phyloP scores from a whole-genome alignment of 129 eudicot species.

The Calendula officinalis region DNA sequence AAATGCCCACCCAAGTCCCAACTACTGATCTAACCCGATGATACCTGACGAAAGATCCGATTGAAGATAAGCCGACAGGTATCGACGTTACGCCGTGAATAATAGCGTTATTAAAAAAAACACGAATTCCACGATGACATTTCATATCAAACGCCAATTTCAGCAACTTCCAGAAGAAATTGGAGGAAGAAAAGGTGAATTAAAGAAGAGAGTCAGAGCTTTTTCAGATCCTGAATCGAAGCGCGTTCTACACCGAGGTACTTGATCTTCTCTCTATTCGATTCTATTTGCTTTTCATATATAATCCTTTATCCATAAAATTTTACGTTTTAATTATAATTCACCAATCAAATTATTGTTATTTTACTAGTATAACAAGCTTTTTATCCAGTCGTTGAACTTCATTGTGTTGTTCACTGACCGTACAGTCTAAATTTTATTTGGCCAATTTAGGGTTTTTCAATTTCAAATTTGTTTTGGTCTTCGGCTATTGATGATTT shows the following conservation, averaged over 20 bases:
- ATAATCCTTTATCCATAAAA: not conserved
- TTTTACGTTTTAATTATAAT: not conserved
- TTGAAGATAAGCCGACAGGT: not conserved
- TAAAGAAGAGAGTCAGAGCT: not conserved
- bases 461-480: not conserved
- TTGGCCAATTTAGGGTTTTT: slow-evolving; percentile 9
- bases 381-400: too few species aligned
- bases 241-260: slow-evolving; percentile 1
- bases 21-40: not conserved
- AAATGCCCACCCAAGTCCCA: not conserved
- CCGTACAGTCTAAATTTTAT: not conserved
- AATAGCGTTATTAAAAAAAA: not conserved
- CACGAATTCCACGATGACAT: not conserved
- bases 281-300: not conserved
- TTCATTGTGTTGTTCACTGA: not conserved
- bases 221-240: slow-evolving; percentile 25
- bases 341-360: not conserved
- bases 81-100: slow-evolving; percentile 10
- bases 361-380: too few species aligned
- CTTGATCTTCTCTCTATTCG: slow-evolving; percentile 5
- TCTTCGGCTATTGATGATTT: not conserved
- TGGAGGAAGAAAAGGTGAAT: slow-evolving; percentile 24
- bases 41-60: not conserved
- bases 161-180: slow-evolving; percentile 17
- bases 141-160: slow-evolving; percentile 9